phyloP scores from a whole-genome alignment of 2,329 filamentous ascomycete species.

The Fusarium bulbicola region DNA sequence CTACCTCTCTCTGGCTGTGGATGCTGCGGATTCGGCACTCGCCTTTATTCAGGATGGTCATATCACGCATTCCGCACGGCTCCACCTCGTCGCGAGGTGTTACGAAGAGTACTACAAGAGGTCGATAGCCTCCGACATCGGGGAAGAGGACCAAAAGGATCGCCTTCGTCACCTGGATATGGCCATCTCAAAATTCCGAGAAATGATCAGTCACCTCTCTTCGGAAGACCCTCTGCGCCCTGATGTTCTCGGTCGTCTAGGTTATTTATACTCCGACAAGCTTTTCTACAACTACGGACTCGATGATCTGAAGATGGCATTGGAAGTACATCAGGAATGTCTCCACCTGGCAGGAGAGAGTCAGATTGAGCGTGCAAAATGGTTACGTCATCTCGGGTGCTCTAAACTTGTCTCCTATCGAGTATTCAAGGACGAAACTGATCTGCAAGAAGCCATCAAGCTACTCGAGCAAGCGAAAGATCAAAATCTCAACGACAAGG shows the following conservation, averaged over 20 bases:
- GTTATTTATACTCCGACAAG: background rate
- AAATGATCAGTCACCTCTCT: background rate
- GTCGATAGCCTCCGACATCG: background rate
- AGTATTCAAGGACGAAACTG: accelerated
- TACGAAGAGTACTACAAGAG: background rate
- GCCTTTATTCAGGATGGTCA: background rate
- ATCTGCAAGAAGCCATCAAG: background rate
- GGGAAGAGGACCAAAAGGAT: background rate
- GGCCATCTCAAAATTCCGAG: background rate
- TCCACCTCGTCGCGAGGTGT: background rate
- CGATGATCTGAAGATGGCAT: background rate
- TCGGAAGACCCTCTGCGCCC: background rate
- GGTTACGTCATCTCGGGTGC: background rate
- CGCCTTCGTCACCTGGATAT: accelerated
- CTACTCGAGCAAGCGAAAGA: background rate
- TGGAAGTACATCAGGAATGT: background rate
- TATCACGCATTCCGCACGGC: accelerated
- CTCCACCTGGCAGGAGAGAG: accelerated
- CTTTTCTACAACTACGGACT: background rate
- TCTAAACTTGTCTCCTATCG: background rate
- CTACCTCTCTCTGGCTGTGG: background rate
- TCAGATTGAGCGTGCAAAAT: accelerated
- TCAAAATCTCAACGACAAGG: accelerated
- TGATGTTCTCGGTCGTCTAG: background rate
- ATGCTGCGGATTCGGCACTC: background rate